Base-by-base conservation (phyloP, 148 eudicot genomes). In the Spergularia bocconei region DNA sequence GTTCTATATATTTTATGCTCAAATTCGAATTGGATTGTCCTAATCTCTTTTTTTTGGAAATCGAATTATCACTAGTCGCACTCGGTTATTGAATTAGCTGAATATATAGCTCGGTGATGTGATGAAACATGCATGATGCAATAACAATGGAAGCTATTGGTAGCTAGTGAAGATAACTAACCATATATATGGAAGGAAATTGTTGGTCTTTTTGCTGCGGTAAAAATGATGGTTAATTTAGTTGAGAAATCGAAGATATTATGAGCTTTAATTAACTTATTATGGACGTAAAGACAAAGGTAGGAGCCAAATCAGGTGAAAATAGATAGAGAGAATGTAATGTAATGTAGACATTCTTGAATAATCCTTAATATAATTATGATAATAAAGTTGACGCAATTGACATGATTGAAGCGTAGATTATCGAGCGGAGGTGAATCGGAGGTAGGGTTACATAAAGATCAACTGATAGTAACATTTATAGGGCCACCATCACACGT, bases 401-500 rank as follows among this genome's bases (percentile, higher is more conserved):
- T 19, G 44, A 19, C n/a, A 60, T 72, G 53, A 64, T 74, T 63
- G 7, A 53, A 44, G 15, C n/a, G 52, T 15, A 63, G 70, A 53
- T 48, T 33, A 33, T 39, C 65, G 17, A 73, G 20, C 13, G 48
- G 70, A 66, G 14, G 51, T 0, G 14, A 66, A 66, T 66, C 25
- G 55, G 6, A 12, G n/a, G 77, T 74, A 74, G 78, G 82, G 75
- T 79, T 78, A 38, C 50, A 29, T 0, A 48, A 52, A 13, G 64
- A 69, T 79, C 82, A 52, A 68, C 69, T 53, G 56, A 47, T 68
- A 11, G 20, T 6, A 5, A 50, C 64, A 68, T 21, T 67, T 17
- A 60, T 19, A 77, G 63, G 56, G 53, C 69, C 23, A 9, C 69
- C 48, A 73, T 79, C 82, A 79, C 78, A 74, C 82, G 82, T 68